Conservation (phyloP, 257 asterid genomes). For the Petunia axillaris region DNA sequence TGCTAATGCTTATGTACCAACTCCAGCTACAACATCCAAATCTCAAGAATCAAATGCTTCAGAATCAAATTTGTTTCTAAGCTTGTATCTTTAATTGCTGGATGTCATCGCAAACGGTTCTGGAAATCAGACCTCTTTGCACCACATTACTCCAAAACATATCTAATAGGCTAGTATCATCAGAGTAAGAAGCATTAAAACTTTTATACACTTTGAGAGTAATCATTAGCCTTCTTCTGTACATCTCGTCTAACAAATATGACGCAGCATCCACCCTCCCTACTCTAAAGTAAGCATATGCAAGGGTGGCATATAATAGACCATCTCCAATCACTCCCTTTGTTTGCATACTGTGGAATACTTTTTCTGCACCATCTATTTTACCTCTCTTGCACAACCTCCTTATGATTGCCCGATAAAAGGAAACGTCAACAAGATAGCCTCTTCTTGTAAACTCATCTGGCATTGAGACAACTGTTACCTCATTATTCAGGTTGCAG, state of each 20-base stretch:
- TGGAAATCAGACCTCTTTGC: conserved; percentile 73
- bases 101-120: conserved; percentile 43
- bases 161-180: conserved; percentile 45
- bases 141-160: conserved; percentile 58
- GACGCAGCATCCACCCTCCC: conserved; percentile 53
- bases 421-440: conserved; percentile 62
- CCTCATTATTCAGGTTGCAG: conserved; percentile 54
- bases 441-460: conserved; percentile 68
- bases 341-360: conserved; percentile 58
- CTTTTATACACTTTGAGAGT: conserved; percentile 59
- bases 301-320: conserved; percentile 56
- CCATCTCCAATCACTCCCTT: conserved; percentile 74
- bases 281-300: conserved; percentile 62
- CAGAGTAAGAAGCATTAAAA: conserved; percentile 55
- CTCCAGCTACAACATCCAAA: not conserved
- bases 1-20: not conserved
- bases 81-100: conserved; percentile 36
- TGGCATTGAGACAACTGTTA: conserved; percentile 50
- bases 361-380: conserved; percentile 59
- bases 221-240: conserved; percentile 66
- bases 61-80: not conserved
- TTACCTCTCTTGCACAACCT: conserved; percentile 72
- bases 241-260: conserved; percentile 74
- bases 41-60: conserved; percentile 2
- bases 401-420: conserved; percentile 70